Conservation (phyloP, 352 stramenopile species). For the Saprolegnia parasitica region DNA sequence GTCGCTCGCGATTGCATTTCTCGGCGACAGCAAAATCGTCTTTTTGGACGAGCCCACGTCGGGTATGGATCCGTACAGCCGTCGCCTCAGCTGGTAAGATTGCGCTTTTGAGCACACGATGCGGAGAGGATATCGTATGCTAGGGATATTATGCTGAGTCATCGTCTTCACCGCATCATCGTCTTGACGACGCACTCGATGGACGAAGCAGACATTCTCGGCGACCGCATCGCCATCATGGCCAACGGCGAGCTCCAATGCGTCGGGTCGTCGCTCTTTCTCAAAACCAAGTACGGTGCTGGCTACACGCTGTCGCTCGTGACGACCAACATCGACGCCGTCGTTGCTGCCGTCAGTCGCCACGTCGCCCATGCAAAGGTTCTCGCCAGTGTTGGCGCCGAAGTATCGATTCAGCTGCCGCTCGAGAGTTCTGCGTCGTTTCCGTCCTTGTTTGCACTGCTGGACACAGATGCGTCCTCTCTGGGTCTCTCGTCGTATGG, state of each 20-base stretch:
- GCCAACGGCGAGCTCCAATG: constrained; percentile 59
- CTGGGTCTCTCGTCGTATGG: constrained; percentile 54
- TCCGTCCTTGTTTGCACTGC: constrained; percentile 57
- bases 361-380: constrained; percentile 41
- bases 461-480: constrained; percentile 44
- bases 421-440: constrained; percentile 56
- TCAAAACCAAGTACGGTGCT: constrained; percentile 77
- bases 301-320: constrained; percentile 69
- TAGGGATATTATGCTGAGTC: constrained; percentile 68
- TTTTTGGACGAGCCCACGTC: constrained; percentile 89
- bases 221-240: constrained; percentile 88
- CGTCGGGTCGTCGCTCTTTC: constrained; percentile 61
- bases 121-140: neutral
- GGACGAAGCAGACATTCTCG: constrained; percentile 90
- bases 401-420: constrained; percentile 72
- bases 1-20: constrained; percentile 66
- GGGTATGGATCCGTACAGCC: constrained; percentile 91
- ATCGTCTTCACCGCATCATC: constrained; percentile 59
- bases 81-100: constrained; percentile 33
- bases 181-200: constrained; percentile 88
- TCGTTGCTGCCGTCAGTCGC: constrained; percentile 26
- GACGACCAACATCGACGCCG: constrained; percentile 22
- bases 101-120: constrained; percentile 16
- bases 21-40: constrained; percentile 67
- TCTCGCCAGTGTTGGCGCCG: constrained; percentile 61